Evolutionary conservation across 148 eudicot species (phyloP).

Genomic region (Silene conica): DNA sequence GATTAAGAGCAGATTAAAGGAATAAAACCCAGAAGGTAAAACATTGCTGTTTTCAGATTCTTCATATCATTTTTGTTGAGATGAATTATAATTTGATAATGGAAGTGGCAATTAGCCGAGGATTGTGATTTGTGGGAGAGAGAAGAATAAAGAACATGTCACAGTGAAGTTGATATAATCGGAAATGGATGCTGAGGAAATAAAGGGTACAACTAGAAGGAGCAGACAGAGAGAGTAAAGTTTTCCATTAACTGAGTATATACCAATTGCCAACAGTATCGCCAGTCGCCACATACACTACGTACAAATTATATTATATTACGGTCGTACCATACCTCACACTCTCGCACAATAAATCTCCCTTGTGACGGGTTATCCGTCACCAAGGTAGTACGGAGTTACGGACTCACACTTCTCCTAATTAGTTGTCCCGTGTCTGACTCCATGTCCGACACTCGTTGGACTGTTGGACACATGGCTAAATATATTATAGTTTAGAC

Average conservation of each 20-base stretch:
- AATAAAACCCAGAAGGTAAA: slow-evolving; percentile 28
- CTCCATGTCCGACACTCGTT: too few relatives aligned
- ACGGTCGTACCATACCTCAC: too few relatives aligned
- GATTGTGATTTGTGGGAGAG: not conserved
- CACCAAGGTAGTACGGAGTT: too few relatives aligned
- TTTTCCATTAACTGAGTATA: slow-evolving; percentile 12
- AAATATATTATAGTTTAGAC: too few relatives aligned
- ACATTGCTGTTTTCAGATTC: not conserved
- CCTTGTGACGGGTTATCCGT: too few relatives aligned
- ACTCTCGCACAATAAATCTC: too few relatives aligned
- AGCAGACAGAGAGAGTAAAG: not conserved
- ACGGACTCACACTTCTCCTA: too few relatives aligned
- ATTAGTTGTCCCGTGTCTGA: too few relatives aligned
- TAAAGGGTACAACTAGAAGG: slow-evolving; percentile 18
- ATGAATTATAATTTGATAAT: not conserved
- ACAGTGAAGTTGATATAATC: not conserved
- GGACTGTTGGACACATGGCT: too few relatives aligned
- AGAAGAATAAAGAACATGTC: not conserved
- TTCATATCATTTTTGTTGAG: not conserved
- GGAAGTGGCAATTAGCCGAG: not conserved
- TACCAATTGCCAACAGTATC: slow-evolving; percentile 47
- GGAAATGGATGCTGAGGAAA: slow-evolving; percentile 5
- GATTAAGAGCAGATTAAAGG: slow-evolving; percentile 4
- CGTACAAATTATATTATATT: too few relatives aligned
- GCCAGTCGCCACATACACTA: not conserved